Base-by-base conservation (phyloP, 768 basidiomycete species). In the Phylloporus arenicola region DNA sequence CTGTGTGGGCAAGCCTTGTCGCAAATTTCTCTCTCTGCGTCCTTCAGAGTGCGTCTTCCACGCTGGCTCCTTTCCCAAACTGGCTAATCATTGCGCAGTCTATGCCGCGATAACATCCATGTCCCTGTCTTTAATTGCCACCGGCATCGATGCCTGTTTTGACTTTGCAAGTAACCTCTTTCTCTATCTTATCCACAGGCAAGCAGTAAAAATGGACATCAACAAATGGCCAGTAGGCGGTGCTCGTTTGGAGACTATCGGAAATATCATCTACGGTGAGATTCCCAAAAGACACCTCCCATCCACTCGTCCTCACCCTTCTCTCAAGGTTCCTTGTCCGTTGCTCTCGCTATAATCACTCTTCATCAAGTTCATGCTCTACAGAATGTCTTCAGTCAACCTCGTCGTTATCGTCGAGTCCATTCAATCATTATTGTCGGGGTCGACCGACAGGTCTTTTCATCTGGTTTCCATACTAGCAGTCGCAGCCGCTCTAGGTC, bases 211-310 rank as follows among this genome's bases (percentile, higher is more conserved):
- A 30, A 76, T 95, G 53, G 92, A 96, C 61, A 57, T 73, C 38
- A 90, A 86, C 67, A 88, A 88, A 57, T 97, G 92, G 93, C 92
- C 94, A 25, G 86, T 92, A 4, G 86, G 93, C 43, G 92, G 92
- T 33, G 81, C 87, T n/a, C 79, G 92, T 42, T 76, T 96, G 40
- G 88, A 93, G 65, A 92, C 88, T 4, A 90, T 92, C 48, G 90
- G 89, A 12, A 93, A 94, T 59, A 83, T 92, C 51, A 72, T 90
- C 47, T 95, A 92, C 58, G 92, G 90, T 81, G 40, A 53, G 54
- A 55, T 34, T 11, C 43, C 51, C 45, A 20, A 20, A 22, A 2
- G 6, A 30, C 13, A 37, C 42, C 24, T 25, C 22, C 22, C 13
- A 8, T 19, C 20, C 41, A 6, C 46, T 13, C 13, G 29, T 25